Evolutionary conservation across 768 basidiomycete genomes (phyloP).

Genomic region (Auriscalpium orientale): DNA sequence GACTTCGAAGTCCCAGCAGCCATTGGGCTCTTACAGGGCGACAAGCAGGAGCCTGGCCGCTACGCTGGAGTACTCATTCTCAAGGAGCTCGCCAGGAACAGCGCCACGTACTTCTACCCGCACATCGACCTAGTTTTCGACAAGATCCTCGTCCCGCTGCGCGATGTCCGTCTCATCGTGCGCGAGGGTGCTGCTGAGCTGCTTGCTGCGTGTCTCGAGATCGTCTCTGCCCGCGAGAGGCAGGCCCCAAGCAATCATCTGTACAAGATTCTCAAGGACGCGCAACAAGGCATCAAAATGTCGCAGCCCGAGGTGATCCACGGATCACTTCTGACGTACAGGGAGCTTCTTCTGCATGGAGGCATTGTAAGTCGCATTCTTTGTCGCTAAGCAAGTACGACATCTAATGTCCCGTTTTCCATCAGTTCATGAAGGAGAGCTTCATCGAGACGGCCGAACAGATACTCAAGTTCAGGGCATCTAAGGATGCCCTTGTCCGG

Average conservation of each 20-base stretch:
- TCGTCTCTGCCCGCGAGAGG: conserved; percentile 68
- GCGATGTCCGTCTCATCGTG: conserved; percentile 87
- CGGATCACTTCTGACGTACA: conserved; percentile 85
- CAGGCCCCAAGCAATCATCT: conserved; percentile 60
- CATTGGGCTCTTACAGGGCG: conserved; percentile 70
- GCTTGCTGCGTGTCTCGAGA: conserved; percentile 84
- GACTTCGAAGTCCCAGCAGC: conserved; percentile 82
- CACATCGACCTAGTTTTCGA: conserved; percentile 85
- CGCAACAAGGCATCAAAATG: conserved; percentile 73
- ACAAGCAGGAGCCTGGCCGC: conserved; percentile 68
- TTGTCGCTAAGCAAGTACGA: too few species aligned
- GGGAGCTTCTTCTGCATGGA: conserved; percentile 86
- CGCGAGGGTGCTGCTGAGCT: conserved; percentile 90
- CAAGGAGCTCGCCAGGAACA: conserved; percentile 88
- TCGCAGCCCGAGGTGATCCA: conserved; percentile 84
- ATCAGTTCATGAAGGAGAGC: conserved; percentile 79
- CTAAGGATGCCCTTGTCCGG: conserved; percentile 81
- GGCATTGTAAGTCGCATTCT: conserved; percentile 62
- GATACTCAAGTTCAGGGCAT: conserved; percentile 80
- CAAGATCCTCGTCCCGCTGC: conserved; percentile 83
- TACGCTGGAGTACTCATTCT: conserved; percentile 92
- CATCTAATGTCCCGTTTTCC: neutral
- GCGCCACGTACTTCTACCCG: conserved; percentile 78
- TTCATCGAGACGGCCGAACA: conserved; percentile 86
- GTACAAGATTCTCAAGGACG: conserved; percentile 79